Base-by-base conservation (phyloP, 2,329 filamentous ascomycete genomes). In the Blastomyces silverae region DNA sequence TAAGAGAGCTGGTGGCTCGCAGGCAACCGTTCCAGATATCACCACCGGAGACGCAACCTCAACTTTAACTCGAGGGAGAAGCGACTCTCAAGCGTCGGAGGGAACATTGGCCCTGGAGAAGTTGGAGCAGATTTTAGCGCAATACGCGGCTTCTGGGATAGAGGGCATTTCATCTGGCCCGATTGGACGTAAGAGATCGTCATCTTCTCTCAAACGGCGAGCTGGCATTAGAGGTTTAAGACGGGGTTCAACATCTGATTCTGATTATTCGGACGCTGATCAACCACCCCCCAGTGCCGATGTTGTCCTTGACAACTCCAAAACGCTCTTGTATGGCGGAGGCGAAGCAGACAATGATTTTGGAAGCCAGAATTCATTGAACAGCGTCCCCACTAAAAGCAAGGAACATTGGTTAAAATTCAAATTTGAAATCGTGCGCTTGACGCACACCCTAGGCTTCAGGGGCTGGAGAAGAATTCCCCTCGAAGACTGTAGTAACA, bases 391-490 rank as follows among this genome's bases (percentile, higher is more conserved):
- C 50, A 82, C 84, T 42, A 91, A 89, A 73, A 90, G 93, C 66
- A 84, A 81, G 53, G 87, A 90, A 72, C 87, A 87, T 2, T 97
- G 93, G 94, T 74, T 85, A n/a, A 81, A 77, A 10, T 99, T 97
- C 82, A 97, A 97, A 76, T 89, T 87, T 66, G 93, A 99, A 73
- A 94, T 97, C 67, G 84, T 97, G 64, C 89, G 92, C 48, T 82
- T 97, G 65, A 84, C 91, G 0, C 94, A 97, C 75, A 99, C 94
- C 0, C 80, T 99, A 62, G 87, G 87, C 63, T 83, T 97, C 42
- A 96, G 96, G 75, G 91, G 93, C 11, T 99, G 94, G 94, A 86
- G 92, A 63, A 87, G 87, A 66, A 86, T 99, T 0, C 85, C 91
- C 0, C 74, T 81, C 71, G 77, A 79, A 37, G 64, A 71, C 50